Evolutionary conservation across 306 rosid genomes (phyloP).

Genomic region (Abrus pulchellus): DNA sequence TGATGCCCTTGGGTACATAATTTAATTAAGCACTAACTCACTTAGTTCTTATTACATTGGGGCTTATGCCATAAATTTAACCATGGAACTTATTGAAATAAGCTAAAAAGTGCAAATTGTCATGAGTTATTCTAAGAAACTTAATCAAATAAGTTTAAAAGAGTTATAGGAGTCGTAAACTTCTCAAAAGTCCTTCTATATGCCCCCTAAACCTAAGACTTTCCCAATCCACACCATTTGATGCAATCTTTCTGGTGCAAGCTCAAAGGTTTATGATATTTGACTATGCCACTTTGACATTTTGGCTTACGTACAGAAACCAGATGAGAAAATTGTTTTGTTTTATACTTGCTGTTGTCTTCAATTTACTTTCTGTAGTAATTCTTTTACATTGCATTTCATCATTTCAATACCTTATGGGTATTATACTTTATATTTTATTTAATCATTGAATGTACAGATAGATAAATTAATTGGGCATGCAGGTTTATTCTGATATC

Average conservation of each 20-base stretch:
- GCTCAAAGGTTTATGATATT: slow-evolving; percentile 24
- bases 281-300: neutral
- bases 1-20: neutral
- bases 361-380: neutral
- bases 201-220: neutral
- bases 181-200: no score
- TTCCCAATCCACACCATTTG: neutral
- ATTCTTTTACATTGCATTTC: neutral
- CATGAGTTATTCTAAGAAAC: no score
- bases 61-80: no score
- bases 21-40: no score
- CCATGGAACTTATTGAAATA: no score
- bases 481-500: slow-evolving; percentile 68
- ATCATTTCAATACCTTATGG: neutral
- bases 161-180: no score
- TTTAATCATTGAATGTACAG: slow-evolving; percentile 25
- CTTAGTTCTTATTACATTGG: no score
- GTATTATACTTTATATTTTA: slow-evolving; percentile 3
- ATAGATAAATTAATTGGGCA: slow-evolving; percentile 30
- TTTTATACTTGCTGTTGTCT: slow-evolving; percentile 5
- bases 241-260: slow-evolving; percentile 21
- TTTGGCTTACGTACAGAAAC: slow-evolving; percentile 1
- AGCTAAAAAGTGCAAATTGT: no score
- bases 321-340: slow-evolving; percentile 11
- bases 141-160: no score